phyloP scores from a whole-genome alignment of 2,329 filamentous ascomycete species.

The Aspergillus ruber region DNA sequence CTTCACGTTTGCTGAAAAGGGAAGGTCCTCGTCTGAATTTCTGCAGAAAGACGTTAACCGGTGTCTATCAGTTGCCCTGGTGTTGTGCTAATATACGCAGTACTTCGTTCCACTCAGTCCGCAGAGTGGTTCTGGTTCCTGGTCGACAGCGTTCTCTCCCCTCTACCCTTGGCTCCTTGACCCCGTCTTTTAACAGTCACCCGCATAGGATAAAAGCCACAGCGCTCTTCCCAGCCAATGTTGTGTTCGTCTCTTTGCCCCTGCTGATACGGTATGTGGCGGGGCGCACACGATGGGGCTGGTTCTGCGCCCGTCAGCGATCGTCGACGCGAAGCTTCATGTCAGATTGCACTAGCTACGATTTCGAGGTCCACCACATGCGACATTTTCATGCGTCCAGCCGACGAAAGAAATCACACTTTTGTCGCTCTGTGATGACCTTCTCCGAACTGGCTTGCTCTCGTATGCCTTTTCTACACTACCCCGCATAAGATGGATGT shows the following conservation, averaged over 20 bases:
- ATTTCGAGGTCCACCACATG: not conserved
- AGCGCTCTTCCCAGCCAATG: not conserved
- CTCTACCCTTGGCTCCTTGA: no score
- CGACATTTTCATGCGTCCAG: no score
- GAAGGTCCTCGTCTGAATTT: not conserved
- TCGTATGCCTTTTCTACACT: not conserved
- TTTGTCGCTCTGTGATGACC: no score
- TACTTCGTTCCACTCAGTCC: not conserved
- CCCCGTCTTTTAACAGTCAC: no score
- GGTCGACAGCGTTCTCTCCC: no score
- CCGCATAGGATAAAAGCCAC: no score
- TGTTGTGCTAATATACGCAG: not conserved
- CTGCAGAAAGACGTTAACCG: not conserved
- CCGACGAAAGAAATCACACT: no score
- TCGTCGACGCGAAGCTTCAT: not conserved
- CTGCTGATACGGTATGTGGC: no score
- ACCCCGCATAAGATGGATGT: conserved; percentile 43
- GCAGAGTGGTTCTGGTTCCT: no score
- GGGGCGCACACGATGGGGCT: not conserved
- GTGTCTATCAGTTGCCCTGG: not conserved
- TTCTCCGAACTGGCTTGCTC: not conserved
- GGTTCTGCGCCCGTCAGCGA: not conserved
- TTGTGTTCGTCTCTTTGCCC: not conserved
- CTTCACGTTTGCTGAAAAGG: not conserved
- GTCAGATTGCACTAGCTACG: not conserved